Percentiles rank a stretch among this genome's conserved stretches.
Conservation (phyloP, 2,329 filamentous ascomycete species). For the Cercospora sp. region DNA sequence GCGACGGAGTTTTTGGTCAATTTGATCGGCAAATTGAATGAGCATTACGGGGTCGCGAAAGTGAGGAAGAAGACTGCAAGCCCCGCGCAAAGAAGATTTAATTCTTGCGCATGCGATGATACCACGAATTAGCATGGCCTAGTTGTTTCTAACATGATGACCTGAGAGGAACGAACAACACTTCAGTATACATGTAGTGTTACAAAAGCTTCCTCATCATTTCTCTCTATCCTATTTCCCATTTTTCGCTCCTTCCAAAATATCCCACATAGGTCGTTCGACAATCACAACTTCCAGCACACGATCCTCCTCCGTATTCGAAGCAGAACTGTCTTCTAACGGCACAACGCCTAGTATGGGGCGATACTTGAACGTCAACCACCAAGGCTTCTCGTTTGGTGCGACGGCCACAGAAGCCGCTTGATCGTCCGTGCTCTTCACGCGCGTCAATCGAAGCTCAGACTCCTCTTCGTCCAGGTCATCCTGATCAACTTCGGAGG, state of each 20-base stretch:
- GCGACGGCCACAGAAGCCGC: slow-evolving; percentile 26
- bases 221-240: not conserved
- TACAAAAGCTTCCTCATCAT: not conserved
- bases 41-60: not conserved
- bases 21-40: not conserved
- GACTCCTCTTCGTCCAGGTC: slow-evolving; percentile 35
- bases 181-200: not conserved
- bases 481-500: slow-evolving; percentile 43
- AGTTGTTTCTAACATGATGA: not conserved
- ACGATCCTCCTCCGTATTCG: slow-evolving; percentile 35
- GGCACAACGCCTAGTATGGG: slow-evolving; percentile 79
- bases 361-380: slow-evolving; percentile 90
- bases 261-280: slow-evolving; percentile 66
- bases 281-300: slow-evolving; percentile 80
- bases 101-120: not conserved
- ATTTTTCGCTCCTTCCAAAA: slow-evolving; percentile 16
- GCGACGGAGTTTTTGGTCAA: slow-evolving; percentile 21
- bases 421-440: slow-evolving; percentile 18
- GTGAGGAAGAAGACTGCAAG: not conserved
- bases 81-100: not conserved
- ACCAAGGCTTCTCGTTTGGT: slow-evolving; percentile 49
- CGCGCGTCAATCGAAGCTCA: slow-evolving; percentile 17
- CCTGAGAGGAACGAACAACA: not conserved
- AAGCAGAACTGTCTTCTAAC: slow-evolving; percentile 46
- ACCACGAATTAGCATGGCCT: not conserved